phyloP scores from a whole-genome alignment of 2,329 filamentous ascomycete genomes.

The Fusarium pininemorale region DNA sequence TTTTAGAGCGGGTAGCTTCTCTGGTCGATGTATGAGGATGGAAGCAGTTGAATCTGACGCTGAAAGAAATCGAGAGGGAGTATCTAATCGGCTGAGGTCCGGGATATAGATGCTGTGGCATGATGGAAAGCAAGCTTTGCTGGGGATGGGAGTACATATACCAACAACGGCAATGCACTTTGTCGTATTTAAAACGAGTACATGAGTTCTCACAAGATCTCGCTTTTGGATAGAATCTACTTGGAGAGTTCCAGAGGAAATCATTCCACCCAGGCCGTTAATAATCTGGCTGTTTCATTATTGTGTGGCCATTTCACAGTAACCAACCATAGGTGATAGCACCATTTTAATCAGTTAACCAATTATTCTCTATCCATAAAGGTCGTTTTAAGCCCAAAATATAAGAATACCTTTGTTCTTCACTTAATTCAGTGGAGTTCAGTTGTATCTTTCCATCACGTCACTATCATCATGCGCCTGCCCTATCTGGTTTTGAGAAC shows the following conservation, averaged over 20 bases:
- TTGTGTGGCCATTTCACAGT: background rate
- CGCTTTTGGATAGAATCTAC: background rate
- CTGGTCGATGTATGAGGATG: background rate
- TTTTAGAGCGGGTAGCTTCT: background rate
- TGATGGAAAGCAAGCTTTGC: background rate
- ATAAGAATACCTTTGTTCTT: background rate
- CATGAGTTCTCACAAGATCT: background rate
- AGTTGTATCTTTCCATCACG: slow-evolving; percentile 3
- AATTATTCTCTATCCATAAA: background rate
- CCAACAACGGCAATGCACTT: background rate
- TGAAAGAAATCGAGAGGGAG: too few relatives aligned
- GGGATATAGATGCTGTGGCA: background rate
- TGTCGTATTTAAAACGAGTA: background rate
- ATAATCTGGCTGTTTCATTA: background rate
- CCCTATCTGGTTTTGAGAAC: slow-evolving; percentile 31
- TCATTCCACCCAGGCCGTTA: accelerated
- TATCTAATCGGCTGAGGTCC: background rate
- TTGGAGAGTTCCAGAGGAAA: background rate
- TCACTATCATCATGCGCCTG: slow-evolving; percentile 6
- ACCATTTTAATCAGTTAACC: background rate
- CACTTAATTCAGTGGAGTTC: accelerated
- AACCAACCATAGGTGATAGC: background rate
- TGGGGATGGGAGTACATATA: background rate
- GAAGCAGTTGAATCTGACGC: accelerated
- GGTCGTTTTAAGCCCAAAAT: background rate